Evolutionary conservation across 768 basidiomycete species (phyloP).

Genomic region (Pleurotus cornucopiae): DNA sequence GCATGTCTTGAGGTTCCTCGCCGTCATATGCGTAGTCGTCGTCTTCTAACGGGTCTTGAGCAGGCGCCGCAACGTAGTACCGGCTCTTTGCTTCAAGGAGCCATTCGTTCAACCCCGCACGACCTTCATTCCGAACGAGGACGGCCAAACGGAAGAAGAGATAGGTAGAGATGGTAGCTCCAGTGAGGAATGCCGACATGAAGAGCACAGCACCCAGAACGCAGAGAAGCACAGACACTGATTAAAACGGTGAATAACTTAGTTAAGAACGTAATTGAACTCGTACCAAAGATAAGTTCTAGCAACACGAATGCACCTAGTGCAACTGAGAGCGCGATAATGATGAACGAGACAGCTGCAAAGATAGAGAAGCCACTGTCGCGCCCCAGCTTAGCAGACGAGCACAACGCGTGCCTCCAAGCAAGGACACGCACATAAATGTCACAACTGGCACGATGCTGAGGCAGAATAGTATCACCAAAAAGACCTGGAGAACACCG

Average conservation of each 20-base stretch:
- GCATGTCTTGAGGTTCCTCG: not conserved
- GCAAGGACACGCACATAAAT: slow-evolving; percentile 32
- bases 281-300: slow-evolving; percentile 27
- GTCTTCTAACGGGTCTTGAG: not conserved
- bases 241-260: not conserved
- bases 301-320: slow-evolving; percentile 26
- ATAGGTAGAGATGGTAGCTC: slow-evolving; percentile 15
- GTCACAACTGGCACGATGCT: slow-evolving; percentile 28
- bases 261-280: too few relatives aligned
- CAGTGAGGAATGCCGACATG: slow-evolving; percentile 19
- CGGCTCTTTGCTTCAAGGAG: slow-evolving; percentile 14
- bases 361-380: slow-evolving; percentile 25
- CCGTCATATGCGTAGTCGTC: not conserved
- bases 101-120: slow-evolving; percentile 18
- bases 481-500: slow-evolving; percentile 29
- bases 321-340: slow-evolving; percentile 30
- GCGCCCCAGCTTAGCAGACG: not conserved
- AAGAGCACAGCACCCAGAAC: slow-evolving; percentile 17
- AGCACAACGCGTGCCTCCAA: not conserved
- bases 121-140: slow-evolving; percentile 16
- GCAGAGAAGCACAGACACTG: slow-evolving; percentile 17
- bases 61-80: not conserved
- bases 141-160: slow-evolving; percentile 16
- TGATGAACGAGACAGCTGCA: slow-evolving; percentile 25
- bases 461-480: slow-evolving; percentile 33